Conservation (phyloP, 192 early-diverging fungal genomes). For the Coemansia sp. region DNA sequence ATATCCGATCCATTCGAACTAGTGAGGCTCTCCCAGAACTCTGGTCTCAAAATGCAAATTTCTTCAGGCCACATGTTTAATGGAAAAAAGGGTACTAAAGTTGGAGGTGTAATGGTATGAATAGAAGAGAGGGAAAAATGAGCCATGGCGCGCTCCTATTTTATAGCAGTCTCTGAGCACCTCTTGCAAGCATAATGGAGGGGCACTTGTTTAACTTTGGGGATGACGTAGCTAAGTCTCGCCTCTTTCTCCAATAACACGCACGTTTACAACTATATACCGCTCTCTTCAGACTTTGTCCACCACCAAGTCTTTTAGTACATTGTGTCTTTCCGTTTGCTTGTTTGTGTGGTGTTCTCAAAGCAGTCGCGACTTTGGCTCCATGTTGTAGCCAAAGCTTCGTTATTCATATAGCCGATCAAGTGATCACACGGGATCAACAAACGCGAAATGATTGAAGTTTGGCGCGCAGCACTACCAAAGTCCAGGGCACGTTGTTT, state of each 20-base stretch:
- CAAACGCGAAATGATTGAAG: background rate
- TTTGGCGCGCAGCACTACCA: background rate
- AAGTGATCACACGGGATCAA: background rate
- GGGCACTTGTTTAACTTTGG: background rate
- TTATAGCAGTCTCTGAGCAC: background rate
- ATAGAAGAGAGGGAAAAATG: background rate
- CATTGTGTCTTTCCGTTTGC: background rate
- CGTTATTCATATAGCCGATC: background rate
- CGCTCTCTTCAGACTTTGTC: background rate
- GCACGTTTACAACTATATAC: background rate
- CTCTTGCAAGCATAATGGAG: background rate
- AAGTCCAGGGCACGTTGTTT: background rate
- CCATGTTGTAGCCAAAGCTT: background rate
- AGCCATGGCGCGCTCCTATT: background rate
- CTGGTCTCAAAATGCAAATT: background rate
- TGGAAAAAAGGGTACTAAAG: background rate
- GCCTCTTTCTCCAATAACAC: background rate
- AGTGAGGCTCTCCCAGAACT: background rate
- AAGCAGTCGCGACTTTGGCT: background rate
- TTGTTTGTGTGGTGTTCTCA: background rate
- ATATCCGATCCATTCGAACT: background rate
- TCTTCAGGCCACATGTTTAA: background rate
- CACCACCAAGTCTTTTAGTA: background rate
- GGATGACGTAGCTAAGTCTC: background rate
- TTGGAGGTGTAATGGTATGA: background rate